These are phyloP conservation scores for Carex parvula DNA, from an alignment of 176 grass and related monocot species.

Conservation along the genomic window DNA sequence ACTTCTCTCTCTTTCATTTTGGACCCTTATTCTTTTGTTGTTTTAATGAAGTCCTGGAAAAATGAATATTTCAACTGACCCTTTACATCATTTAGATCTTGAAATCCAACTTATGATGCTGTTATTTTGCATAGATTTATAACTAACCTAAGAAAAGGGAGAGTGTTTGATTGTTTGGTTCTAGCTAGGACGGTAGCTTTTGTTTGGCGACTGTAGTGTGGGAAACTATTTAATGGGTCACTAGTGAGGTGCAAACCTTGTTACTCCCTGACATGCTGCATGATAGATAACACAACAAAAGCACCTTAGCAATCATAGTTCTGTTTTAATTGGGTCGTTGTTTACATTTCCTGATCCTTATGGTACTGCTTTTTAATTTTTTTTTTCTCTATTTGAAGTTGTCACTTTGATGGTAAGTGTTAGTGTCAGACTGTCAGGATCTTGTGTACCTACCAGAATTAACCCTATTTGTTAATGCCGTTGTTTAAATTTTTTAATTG, in stretches of 20 bases:
- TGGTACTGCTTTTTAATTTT: not conserved
- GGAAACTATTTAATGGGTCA: not conserved
- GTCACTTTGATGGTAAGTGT: not conserved
- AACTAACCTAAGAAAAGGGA: not conserved
- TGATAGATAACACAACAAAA: not conserved
- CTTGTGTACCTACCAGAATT: not conserved
- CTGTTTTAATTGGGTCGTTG: not conserved
- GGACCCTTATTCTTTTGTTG: not conserved
- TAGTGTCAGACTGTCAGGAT: slow-evolving; percentile 1
- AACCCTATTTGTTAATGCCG: not conserved
- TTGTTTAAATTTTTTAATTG: not conserved
- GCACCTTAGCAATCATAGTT: not conserved
- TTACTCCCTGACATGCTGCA: not conserved
- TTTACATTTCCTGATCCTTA: not conserved
- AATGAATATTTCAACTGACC: not conserved
- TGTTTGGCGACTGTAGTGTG: not conserved
- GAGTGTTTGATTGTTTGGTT: not conserved
- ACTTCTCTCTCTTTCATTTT: not conserved
- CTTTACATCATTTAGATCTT: not conserved
- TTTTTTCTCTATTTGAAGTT: not conserved
- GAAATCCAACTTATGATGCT: not conserved
- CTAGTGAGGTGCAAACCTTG: not conserved
- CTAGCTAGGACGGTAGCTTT: not conserved
- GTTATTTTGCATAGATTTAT: slow-evolving; percentile 1
- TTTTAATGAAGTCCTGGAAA: not conserved